Percentiles rank a stretch among this genome's conserved stretches.
Evolutionary conservation across 257 asterid species (phyloP).

Genomic region (Penstemon davidsonii): DNA sequence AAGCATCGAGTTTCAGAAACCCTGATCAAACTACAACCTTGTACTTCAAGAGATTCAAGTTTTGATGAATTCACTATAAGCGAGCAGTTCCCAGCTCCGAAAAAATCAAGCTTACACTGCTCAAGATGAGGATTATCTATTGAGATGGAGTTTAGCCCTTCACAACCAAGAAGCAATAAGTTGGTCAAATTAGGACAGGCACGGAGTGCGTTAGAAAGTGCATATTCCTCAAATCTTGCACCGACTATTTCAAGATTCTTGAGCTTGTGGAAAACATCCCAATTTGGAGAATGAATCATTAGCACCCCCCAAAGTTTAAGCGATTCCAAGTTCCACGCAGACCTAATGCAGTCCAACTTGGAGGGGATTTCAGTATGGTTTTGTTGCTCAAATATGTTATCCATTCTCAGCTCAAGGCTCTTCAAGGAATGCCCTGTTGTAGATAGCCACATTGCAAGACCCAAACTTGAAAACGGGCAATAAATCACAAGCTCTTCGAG

Average conservation of each 20-base stretch:
- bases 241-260: conserved; percentile 91
- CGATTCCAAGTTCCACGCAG: conserved; percentile 75
- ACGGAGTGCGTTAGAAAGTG: conserved; percentile 53
- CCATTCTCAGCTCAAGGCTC: conserved; percentile 88
- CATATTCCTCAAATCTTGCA: conserved; percentile 72
- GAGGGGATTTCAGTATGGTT: conserved; percentile 44
- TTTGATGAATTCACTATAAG: conserved; percentile 53
- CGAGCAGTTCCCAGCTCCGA: conserved; percentile 70
- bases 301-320: conserved; percentile 92
- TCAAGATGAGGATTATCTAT: conserved; percentile 65
- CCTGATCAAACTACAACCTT: conserved; percentile 83
- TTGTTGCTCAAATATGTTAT: conserved; percentile 57
- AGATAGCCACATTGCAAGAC: conserved; percentile 74
- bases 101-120: conserved; percentile 80
- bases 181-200: conserved; percentile 77
- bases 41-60: conserved; percentile 76
- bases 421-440: conserved; percentile 50
- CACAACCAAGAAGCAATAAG: conserved; percentile 88
- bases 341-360: conserved; percentile 71
- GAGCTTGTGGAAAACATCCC: conserved; percentile 74
- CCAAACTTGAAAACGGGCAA: conserved; percentile 68
- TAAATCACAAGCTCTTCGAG: conserved; percentile 83
- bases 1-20: conserved; percentile 59
- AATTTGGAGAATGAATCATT: conserved; percentile 70
- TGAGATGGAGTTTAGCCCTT: conserved; percentile 57